A percentile compares a stretch with the other conserved stretches of the same genome.
phyloP scores from a whole-genome alignment of 176 grass and related monocot species.

The Hsuehochloa calcarea region DNA sequence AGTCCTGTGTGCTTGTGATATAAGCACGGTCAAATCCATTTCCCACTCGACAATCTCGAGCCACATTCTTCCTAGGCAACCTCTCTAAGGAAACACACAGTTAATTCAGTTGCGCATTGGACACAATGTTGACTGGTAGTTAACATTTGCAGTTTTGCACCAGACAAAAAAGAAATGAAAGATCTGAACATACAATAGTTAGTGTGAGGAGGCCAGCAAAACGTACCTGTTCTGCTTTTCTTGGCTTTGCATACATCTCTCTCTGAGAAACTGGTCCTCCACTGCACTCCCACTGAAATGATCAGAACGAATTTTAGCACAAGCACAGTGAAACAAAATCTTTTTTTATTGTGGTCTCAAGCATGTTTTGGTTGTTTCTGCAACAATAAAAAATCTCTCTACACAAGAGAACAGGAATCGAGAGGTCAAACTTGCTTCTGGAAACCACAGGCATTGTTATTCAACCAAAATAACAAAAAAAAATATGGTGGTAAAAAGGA shows the following conservation, averaged over 20 bases:
- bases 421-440: slow-evolving; percentile 11
- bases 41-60: slow-evolving; percentile 48
- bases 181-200: slow-evolving; percentile 27
- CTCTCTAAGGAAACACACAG: slow-evolving; percentile 51
- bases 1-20: slow-evolving; percentile 83
- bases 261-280: slow-evolving; percentile 73
- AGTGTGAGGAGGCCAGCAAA: slow-evolving; percentile 25
- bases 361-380: slow-evolving; percentile 38
- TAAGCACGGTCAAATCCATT: slow-evolving; percentile 54
- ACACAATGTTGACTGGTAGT: slow-evolving; percentile 18
- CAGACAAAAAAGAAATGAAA: background rate
- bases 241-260: slow-evolving; percentile 77
- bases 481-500: background rate
- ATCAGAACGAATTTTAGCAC: slow-evolving; percentile 30
- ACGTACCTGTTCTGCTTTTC: slow-evolving; percentile 87
- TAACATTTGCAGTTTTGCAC: slow-evolving; percentile 16
- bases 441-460: slow-evolving; percentile 18
- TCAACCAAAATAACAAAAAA: background rate
- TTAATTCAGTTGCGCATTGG: slow-evolving; percentile 3
- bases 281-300: slow-evolving; percentile 55
- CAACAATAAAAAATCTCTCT: background rate
- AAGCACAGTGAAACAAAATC: slow-evolving; percentile 14
- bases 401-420: slow-evolving; percentile 17
- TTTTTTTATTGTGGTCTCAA: slow-evolving; percentile 11
- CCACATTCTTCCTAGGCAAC: slow-evolving; percentile 46